phyloP scores from a whole-genome alignment of 2,329 filamentous ascomycete species.

The Bretziella fagacearum region DNA sequence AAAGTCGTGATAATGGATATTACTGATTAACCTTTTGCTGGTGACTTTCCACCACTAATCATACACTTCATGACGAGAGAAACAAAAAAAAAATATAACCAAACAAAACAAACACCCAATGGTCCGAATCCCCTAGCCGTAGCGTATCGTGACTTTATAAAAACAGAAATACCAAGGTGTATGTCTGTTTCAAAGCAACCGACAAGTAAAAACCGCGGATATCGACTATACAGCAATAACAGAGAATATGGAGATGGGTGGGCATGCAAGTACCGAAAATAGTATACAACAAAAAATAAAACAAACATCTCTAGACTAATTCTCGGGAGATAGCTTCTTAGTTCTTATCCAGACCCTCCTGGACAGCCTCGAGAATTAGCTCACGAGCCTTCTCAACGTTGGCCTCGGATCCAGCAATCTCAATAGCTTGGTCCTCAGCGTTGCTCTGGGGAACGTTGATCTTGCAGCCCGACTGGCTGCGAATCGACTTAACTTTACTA shows the following conservation, averaged over 20 bases:
- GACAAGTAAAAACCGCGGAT: too few species aligned
- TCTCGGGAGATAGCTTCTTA: slow-evolving; percentile 1
- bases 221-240: neutral
- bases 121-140: neutral
- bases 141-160: neutral
- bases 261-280: too few species aligned
- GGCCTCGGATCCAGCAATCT: slow-evolving; percentile 63
- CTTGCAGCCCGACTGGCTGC: slow-evolving; percentile 80
- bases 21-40: neutral
- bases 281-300: too few species aligned
- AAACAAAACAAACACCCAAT: neutral
- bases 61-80: slow-evolving; percentile 3
- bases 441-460: slow-evolving; percentile 85
- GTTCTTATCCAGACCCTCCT: slow-evolving; percentile 32
- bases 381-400: slow-evolving; percentile 78
- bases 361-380: slow-evolving; percentile 71
- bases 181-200: neutral
- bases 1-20: neutral
- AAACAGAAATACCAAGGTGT: neutral
- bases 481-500: slow-evolving; percentile 80
- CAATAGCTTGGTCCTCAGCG: slow-evolving; percentile 62
- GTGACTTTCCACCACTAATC: neutral
- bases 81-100: neutral
- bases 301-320: neutral
- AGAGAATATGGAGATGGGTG: too few species aligned